These are phyloP conservation scores for Basipetospora chlamydospora DNA, from an alignment of 2,329 filamentous ascomycete species.

Conservation along the genomic window DNA sequence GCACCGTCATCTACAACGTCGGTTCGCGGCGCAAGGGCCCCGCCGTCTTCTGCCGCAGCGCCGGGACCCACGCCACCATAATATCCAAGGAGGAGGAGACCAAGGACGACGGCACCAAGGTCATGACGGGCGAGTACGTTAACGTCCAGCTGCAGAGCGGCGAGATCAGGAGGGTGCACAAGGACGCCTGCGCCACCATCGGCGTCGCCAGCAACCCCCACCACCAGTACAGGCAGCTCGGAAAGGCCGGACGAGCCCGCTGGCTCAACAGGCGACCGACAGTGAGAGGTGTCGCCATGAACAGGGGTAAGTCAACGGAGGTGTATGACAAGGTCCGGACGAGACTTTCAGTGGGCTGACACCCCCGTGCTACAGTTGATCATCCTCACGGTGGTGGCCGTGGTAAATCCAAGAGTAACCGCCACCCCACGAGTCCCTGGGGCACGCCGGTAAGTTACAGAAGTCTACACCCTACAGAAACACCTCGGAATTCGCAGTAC, in stretches of 20 bases:
- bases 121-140: slow-evolving; percentile 62
- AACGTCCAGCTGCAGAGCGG: slow-evolving; percentile 82
- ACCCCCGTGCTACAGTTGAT: too few relatives aligned
- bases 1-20: slow-evolving; percentile 85
- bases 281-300: slow-evolving; percentile 96
- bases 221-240: slow-evolving; percentile 78
- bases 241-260: slow-evolving; percentile 85
- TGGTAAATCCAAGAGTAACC: slow-evolving; percentile 98
- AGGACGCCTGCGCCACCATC: slow-evolving; percentile 87
- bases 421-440: slow-evolving; percentile 91
- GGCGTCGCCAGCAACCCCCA: slow-evolving; percentile 89
- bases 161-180: slow-evolving; percentile 77
- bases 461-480: too few relatives aligned
- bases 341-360: too few relatives aligned
- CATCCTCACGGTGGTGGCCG: slow-evolving; percentile 98
- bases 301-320: slow-evolving; percentile 58
- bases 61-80: slow-evolving; percentile 80
- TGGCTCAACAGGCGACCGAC: slow-evolving; percentile 93
- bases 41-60: slow-evolving; percentile 87
- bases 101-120: slow-evolving; percentile 40
- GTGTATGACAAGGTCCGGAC: too few relatives aligned
- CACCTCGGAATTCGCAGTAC: too few relatives aligned
- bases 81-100: slow-evolving; percentile 76
- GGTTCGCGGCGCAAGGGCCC: slow-evolving; percentile 59
- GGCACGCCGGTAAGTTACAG: slow-evolving; percentile 71